Conservation (phyloP, 2,329 filamentous ascomycete genomes). For the Diaporthe humulicola region DNA sequence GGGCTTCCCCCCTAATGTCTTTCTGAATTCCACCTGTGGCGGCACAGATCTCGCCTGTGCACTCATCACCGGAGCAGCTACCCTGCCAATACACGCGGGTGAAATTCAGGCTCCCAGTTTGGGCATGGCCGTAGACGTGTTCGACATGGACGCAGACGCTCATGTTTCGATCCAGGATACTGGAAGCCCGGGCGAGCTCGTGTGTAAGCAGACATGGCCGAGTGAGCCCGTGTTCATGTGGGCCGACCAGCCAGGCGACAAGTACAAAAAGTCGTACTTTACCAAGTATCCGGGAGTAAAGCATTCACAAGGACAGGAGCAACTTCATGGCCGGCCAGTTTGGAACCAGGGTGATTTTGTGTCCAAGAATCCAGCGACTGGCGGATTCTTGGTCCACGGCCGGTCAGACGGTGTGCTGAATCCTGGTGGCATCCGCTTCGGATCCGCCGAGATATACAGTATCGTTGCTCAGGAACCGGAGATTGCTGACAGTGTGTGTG, state of each 20-base stretch:
- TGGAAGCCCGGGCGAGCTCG: constrained; percentile 58
- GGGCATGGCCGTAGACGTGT: constrained; percentile 61
- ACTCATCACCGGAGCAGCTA: constrained; percentile 35
- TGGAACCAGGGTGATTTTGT: constrained; percentile 63
- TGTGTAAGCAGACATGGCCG: constrained; percentile 60
- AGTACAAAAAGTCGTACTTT: constrained; percentile 60
- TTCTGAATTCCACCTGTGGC: constrained; percentile 57
- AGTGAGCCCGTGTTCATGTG: constrained; percentile 61
- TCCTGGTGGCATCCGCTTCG: constrained; percentile 61
- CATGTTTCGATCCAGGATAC: constrained; percentile 46
- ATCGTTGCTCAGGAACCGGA: constrained; percentile 57
- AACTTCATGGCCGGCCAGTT: constrained; percentile 45
- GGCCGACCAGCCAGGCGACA: constrained; percentile 54
- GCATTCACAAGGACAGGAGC: constrained; percentile 59
- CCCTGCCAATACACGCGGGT: constrained; percentile 52
- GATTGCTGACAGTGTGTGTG: constrained; percentile 43
- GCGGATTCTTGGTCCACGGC: constrained; percentile 57
- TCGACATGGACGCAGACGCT: constrained; percentile 52
- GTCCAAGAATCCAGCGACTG: constrained; percentile 55
- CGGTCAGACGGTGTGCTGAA: constrained; percentile 61
- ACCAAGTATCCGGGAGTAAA: constrained; percentile 50
- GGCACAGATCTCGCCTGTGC: constrained; percentile 62
- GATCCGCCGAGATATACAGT: constrained; percentile 60
- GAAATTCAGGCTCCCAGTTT: constrained; percentile 60
- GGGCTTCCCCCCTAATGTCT: constrained; percentile 52